These are phyloP conservation scores for Echites panduratus DNA, from an alignment of 257 asterid species.

Conservation along the genomic window DNA sequence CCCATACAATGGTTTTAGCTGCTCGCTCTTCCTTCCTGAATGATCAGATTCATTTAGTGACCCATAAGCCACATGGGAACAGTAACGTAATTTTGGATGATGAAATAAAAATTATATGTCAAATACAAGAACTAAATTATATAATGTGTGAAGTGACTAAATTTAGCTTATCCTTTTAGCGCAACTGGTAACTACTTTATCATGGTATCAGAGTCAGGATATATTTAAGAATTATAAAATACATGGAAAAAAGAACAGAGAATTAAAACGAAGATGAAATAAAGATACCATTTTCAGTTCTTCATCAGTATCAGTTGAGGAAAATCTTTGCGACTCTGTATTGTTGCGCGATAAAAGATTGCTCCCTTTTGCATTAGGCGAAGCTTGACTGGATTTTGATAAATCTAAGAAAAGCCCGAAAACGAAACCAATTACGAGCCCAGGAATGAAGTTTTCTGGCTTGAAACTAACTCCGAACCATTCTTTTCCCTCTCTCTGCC, in stretches of 20 bases:
- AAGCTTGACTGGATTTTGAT: constrained; percentile 38
- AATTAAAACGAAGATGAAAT: neutral
- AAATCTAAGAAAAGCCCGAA: constrained; percentile 65
- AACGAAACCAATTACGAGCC: constrained; percentile 79
- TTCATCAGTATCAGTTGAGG: constrained; percentile 37
- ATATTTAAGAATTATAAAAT: neutral
- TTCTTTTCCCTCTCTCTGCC: constrained; percentile 55
- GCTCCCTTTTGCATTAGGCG: constrained; percentile 31
- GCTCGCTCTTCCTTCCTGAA: neutral
- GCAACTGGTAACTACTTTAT: too few relatives aligned
- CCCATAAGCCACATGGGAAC: neutral
- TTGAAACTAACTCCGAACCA: constrained; percentile 76
- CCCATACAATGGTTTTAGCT: neutral
- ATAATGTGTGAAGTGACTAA: too few relatives aligned
- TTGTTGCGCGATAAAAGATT: constrained; percentile 32
- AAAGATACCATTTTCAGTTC: constrained; percentile 76
- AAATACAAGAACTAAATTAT: neutral
- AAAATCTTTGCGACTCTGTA: constrained; percentile 36
- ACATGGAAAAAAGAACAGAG: neutral
- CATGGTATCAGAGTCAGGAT: too few relatives aligned
- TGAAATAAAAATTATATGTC: too few relatives aligned
- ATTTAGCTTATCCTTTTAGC: too few relatives aligned
- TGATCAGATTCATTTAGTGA: neutral
- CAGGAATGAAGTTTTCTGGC: constrained; percentile 92
- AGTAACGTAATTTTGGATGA: too few relatives aligned